Conservation (phyloP, 371 early-diverging fungal genomes). For the Mortierella polycephala region DNA sequence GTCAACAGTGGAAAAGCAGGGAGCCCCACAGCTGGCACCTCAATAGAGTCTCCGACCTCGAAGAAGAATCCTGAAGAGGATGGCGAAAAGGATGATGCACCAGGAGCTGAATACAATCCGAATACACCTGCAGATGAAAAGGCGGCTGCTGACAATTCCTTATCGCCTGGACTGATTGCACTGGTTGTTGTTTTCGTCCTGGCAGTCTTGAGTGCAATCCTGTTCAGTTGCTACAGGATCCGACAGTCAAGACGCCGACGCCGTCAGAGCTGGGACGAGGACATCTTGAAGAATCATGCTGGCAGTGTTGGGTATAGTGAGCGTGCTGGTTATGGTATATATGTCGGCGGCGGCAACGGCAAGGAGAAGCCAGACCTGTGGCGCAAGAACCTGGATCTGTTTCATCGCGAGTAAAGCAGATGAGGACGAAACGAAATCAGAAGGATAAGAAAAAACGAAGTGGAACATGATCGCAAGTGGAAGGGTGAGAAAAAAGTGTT, state of each 20-base stretch:
- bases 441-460: too few relatives aligned
- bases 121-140: background rate
- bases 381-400: slow-evolving; percentile 42
- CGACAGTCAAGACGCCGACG: slow-evolving; percentile 34
- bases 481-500: background rate
- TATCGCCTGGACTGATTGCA: slow-evolving; percentile 35
- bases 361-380: slow-evolving; percentile 34
- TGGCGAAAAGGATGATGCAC: background rate
- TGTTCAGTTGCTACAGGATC: slow-evolving; percentile 39
- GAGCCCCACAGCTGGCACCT: background rate
- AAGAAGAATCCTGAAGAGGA: slow-evolving; percentile 1
- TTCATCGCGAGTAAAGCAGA: slow-evolving; percentile 31
- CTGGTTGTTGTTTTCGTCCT: slow-evolving; percentile 18
- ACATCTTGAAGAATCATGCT: slow-evolving; percentile 39
- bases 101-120: background rate
- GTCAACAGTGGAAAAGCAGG: too few relatives aligned
- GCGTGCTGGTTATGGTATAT: slow-evolving; percentile 45
- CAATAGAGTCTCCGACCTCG: background rate
- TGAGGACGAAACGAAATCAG: background rate
- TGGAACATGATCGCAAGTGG: too few relatives aligned
- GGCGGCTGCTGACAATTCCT: background rate
- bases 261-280: slow-evolving; percentile 34
- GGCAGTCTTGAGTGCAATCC: slow-evolving; percentile 15
- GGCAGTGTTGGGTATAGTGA: slow-evolving; percentile 38
- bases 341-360: slow-evolving; percentile 7